Conservation (phyloP, 2,329 filamentous ascomycete genomes). For the Elsinoe ampelina region DNA sequence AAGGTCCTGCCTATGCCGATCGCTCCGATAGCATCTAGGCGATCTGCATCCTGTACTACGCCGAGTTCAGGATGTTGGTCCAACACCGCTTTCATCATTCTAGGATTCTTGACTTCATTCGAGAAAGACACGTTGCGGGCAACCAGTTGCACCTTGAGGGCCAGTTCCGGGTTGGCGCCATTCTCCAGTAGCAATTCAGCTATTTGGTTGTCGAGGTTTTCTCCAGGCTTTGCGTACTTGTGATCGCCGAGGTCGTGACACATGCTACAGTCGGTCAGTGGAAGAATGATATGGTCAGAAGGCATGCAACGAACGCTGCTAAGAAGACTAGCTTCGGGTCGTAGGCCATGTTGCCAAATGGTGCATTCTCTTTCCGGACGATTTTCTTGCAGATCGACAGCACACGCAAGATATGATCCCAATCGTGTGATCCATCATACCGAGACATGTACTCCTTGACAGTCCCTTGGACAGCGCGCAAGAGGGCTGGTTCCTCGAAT, state of each 20-base stretch:
- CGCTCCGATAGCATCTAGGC: constrained; percentile 82
- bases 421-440: constrained; percentile 84
- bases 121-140: constrained; percentile 71
- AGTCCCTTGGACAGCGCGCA: constrained; percentile 42
- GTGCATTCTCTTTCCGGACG: constrained; percentile 40
- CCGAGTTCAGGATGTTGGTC: constrained; percentile 60
- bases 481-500: constrained; percentile 19
- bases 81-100: constrained; percentile 53
- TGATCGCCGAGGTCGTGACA: constrained; percentile 75
- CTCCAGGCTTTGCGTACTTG: constrained; percentile 54
- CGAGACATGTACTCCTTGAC: constrained; percentile 63
- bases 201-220: constrained; percentile 50
- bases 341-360: constrained; percentile 29
- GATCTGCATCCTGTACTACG: constrained; percentile 85
- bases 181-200: constrained; percentile 45
- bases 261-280: constrained; percentile 8
- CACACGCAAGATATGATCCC: constrained; percentile 73
- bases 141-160: constrained; percentile 59
- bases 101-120: constrained; percentile 58
- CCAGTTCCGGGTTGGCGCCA: constrained; percentile 50
- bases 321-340: constrained; percentile 55
- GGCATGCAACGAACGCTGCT: constrained; percentile 37
- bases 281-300: not conserved
- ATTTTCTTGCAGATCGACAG: constrained; percentile 61
- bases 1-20: constrained; percentile 74